Evolutionary conservation across 1,284 basidiomycete genomes (phyloP).

Genomic region (Kwoniella shivajii): DNA sequence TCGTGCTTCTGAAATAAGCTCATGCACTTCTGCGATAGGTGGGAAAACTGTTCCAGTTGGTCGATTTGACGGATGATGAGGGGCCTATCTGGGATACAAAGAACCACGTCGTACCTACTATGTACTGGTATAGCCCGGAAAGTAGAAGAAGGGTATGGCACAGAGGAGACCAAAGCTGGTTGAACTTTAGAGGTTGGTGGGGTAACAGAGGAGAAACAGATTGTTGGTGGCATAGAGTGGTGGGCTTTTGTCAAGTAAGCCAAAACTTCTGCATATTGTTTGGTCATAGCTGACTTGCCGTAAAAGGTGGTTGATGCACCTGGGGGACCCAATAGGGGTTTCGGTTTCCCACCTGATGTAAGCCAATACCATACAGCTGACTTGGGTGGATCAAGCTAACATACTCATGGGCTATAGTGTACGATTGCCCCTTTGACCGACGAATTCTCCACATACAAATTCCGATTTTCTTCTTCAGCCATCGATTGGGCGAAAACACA

Average conservation of each 20-base stretch:
- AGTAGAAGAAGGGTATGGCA: slow-evolving; percentile 27
- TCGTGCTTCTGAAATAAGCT: background rate
- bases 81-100: slow-evolving; percentile 51
- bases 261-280: background rate
- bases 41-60: slow-evolving; percentile 39
- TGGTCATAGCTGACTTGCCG: background rate
- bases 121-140: slow-evolving; percentile 41
- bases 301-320: slow-evolving; percentile 39
- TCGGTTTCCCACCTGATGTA: slow-evolving; percentile 42
- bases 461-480: slow-evolving; percentile 30
- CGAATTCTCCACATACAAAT: slow-evolving; percentile 28
- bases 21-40: slow-evolving; percentile 10
- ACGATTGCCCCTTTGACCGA: slow-evolving; percentile 27
- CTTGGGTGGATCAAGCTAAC: background rate
- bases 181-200: slow-evolving; percentile 45
- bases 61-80: slow-evolving; percentile 46
- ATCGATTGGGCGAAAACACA: slow-evolving; percentile 21
- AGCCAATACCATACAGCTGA: slow-evolving; percentile 11
- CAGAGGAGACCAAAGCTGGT: slow-evolving; percentile 35
- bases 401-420: slow-evolving; percentile 26
- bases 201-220: slow-evolving; percentile 44
- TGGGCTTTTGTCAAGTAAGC: slow-evolving; percentile 44
- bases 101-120: slow-evolving; percentile 36
- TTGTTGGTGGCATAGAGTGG: slow-evolving; percentile 47
- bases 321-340: slow-evolving; percentile 44